A percentile compares a stretch with the other conserved stretches of the same genome.
phyloP scores from a whole-genome alignment of 2,329 filamentous ascomycete species.

The Diplodia sapinea region DNA sequence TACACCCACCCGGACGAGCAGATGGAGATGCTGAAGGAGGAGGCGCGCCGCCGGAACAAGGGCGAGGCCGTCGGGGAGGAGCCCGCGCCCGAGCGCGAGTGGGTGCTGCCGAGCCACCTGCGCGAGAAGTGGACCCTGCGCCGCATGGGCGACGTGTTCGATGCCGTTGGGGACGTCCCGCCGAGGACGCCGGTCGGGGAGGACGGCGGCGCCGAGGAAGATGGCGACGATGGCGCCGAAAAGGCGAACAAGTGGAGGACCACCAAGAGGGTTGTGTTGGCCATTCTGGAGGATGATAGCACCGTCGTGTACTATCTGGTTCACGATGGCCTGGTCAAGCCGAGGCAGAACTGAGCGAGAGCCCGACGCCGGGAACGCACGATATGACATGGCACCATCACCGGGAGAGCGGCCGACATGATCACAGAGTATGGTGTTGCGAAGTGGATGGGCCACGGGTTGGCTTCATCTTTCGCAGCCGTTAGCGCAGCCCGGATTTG shows the following conservation, averaged over 20 bases:
- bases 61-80: neutral
- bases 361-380: neutral
- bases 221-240: constrained; percentile 31
- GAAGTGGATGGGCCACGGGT: neutral
- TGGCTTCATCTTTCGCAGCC: neutral
- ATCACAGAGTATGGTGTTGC: neutral
- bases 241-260: constrained; percentile 55
- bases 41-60: constrained; percentile 53
- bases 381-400: neutral
- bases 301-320: constrained; percentile 85
- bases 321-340: constrained; percentile 86
- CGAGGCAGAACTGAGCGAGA: constrained; percentile 70
- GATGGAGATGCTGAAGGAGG: constrained; percentile 70
- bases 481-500: neutral
- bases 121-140: constrained; percentile 74
- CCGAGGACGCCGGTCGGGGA: constrained; percentile 37
- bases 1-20: constrained; percentile 86
- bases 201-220: constrained; percentile 30
- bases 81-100: constrained; percentile 63
- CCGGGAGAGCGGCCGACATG: neutral
- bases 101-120: constrained; percentile 76
- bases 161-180: constrained; percentile 57
- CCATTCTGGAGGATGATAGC: constrained; percentile 78
- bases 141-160: constrained; percentile 72
- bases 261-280: constrained; percentile 73